Evolutionary conservation across 2,329 filamentous ascomycete species (phyloP), one percentile per base, ranked within the genome.

Genomic region (Pestalotiopsis sp.): DNA sequence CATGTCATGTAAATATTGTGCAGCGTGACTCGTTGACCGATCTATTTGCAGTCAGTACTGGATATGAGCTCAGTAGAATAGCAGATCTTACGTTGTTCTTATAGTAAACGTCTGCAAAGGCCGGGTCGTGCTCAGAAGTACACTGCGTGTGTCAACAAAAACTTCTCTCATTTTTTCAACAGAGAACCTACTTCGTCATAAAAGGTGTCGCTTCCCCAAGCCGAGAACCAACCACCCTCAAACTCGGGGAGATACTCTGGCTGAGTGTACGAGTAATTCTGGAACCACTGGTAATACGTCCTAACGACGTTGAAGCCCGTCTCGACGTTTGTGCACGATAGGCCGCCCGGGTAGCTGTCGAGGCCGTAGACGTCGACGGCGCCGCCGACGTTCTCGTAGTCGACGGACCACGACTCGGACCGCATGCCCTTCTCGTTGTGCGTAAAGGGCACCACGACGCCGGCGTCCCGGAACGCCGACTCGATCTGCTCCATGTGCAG

Each of bases 261-360:
- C 72, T 89, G 86, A 1, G 85, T 86, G 62, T 77, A 84, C 0
- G 85, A 85, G 67, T 86, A 86, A 56, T 86, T 84, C n/a, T 83
- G 80, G 70, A 89, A 89, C 85, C 86, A 88, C 70, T 88, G 82
- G 69, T 85, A 85, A 72, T 89, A 89, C 4, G 81, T 87, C 31
- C 85, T 81, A 2, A 86, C 80, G 1, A 87, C 75, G 36, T 78
- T 83, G 72, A 87, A 88, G 1, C 85, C 86, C 6, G 79, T 77
- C 59, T 84, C 76, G 0, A 79, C 79, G 66, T 87, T 85, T 1
- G 82, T 85, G 73, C 86, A 88, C 7, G 83, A 84, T 11, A 85
- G 71, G 0, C 85, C 83, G 31, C 82, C 83, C 0, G 83, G 82
- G 67, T 85, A 86, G 52, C 76, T 80, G 70, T 85, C 84, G 1